Base-by-base conservation (phyloP, 2,329 filamentous ascomycete genomes). In the Beauveria sp. region DNA sequence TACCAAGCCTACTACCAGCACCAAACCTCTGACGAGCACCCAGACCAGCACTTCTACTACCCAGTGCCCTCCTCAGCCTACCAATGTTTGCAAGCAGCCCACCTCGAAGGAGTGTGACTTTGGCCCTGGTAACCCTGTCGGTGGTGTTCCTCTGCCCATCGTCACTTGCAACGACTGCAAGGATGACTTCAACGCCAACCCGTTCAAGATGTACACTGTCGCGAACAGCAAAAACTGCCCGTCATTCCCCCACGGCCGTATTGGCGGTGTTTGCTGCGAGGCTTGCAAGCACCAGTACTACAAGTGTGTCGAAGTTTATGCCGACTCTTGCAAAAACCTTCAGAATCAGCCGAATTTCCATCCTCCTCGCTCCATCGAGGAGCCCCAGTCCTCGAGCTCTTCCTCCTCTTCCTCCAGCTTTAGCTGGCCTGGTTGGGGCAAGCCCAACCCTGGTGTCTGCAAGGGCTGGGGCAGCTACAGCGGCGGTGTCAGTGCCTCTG, bases 101-200 rank as follows among this genome's bases (percentile, higher is more conserved):
- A 71, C 74, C 58, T 80, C 75, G 73, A 81, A 83, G 66, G 80
- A 81, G 69, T 83, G 81, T 66, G 86, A 85, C 58, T 93, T 92
- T 69, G 85, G 83, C 1, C 86, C 88, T 1, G 83, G 87, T 42
- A 86, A 76, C 56, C 77, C 80, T 3, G 79, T 83, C 18, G 82
- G 80, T 54, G 77, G 74, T 63, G 83, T 85, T 59, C 71, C 74
- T 24, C 72, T 84, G 58, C 82, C 82, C 51, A 71, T 81, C 61
- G 76, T 84, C 38, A 79, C 77, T 26, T 85, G 82, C 75, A 85
- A 83, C 71, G 81, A 84, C 65, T 66, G 79, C 46, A 68, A 73
- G 63, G 62, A 64, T 8, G 78, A 83, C 64, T 79, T 74, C 66
- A 64, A 66, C 31, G 66, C 66, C 59, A 77, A 78, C 65, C 75